Evolutionary conservation across 441 rosid species (phyloP), one percentile per base, ranked within the genome.

Genomic region (Gossypium schwendimanii): DNA sequence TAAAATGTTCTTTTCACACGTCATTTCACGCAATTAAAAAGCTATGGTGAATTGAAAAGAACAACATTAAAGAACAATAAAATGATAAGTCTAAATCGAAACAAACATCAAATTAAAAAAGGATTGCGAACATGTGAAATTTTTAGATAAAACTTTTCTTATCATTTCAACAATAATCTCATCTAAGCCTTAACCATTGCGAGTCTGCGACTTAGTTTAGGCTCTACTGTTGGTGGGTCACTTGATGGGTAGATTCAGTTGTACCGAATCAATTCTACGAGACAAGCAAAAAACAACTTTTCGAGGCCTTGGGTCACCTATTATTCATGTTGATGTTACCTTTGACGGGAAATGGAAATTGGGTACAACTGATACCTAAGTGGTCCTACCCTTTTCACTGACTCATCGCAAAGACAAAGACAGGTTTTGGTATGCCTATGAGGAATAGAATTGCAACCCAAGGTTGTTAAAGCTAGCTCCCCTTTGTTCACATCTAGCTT

Each of bases 401-500:
- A 85, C 75, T 81, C 85, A 72, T 84, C 94, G 99, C 41, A 86
- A 84, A 26, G 79, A 82, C 86, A 18, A 91, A 95, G 84, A 91
- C 91, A 24, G 99, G 99, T 36, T 95, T 95, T 21, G 80, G 63
- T 75, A 97, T 98, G 73, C 97, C 96, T 47, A 21, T 21, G 98
- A 98, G 98, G 17, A 91, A 93, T 72, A 93, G 80, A 75, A 91
- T 91, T 80, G 92, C 99, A 9, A 93, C 98, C 99, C 98, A 6
- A 87, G 99, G 82, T 72, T 94, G 83, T 76, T 92, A 70, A 94
- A 91, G 89, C 82, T 92, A 74, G 87, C 85, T 79, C 99, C 98
- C 55, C 63, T 92, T 47, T 98, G 91, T 74, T 87, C 98, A 4
- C 93, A 95, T 81, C 81, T 85, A 77, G 98, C 97, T 77, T 97